Evolutionary conservation across 2,329 filamentous ascomycete genomes (phyloP).

Genomic region (Colletotrichum gloeosporioides): DNA sequence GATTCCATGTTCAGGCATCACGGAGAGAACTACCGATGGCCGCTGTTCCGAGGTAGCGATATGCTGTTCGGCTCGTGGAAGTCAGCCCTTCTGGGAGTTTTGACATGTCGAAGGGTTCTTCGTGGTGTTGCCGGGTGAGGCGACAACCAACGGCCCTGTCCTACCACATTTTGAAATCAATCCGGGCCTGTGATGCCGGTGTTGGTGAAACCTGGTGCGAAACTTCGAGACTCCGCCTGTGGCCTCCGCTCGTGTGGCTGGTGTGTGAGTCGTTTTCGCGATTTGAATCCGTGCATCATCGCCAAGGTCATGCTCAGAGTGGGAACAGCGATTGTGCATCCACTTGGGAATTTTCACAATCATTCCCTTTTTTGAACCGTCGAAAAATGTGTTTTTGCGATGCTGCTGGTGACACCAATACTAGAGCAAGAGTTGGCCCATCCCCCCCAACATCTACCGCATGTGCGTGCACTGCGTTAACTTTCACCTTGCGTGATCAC

Average conservation of each 20-base stretch:
- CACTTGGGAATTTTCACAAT: background rate
- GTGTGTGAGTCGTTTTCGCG: background rate
- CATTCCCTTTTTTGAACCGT: background rate
- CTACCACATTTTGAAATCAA: background rate
- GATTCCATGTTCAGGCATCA: background rate
- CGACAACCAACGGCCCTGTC: background rate
- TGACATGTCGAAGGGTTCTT: background rate
- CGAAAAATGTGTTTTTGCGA: background rate
- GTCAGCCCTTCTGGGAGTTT: background rate
- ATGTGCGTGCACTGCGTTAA: background rate
- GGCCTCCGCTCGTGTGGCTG: background rate
- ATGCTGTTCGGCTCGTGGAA: background rate
- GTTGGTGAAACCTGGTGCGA: constrained; percentile 10
- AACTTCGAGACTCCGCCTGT: background rate
- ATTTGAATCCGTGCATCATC: background rate
- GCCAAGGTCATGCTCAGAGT: background rate
- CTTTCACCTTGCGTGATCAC: background rate
- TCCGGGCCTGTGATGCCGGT: background rate
- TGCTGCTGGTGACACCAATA: background rate
- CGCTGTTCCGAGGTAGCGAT: background rate
- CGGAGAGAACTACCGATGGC: background rate
- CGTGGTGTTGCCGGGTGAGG: background rate
- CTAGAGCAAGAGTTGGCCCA: background rate
- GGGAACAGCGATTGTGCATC: background rate
- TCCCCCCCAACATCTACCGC: background rate